phyloP scores from a whole-genome alignment of 495 filamentous ascomycete species.

The Xylaria palmicola region DNA sequence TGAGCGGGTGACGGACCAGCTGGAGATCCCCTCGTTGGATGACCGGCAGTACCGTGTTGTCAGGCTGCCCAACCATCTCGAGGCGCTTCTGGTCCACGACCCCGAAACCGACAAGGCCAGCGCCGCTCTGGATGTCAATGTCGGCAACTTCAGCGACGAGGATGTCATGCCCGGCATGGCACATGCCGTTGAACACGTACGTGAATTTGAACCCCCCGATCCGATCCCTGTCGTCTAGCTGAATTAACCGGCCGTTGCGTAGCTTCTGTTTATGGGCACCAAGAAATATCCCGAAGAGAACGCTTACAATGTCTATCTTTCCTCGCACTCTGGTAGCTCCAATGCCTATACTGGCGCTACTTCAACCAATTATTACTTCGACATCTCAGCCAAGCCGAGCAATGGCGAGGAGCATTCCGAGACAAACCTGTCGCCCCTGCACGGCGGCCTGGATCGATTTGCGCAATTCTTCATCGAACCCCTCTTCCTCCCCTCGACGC shows the following conservation, averaged over 20 bases:
- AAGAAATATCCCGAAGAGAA: conserved; percentile 98
- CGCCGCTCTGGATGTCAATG: conserved; percentile 92
- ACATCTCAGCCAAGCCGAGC: conserved; percentile 73
- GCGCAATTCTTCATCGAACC: conserved; percentile 96
- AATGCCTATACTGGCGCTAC: conserved; percentile 95
- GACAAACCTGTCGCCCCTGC: conserved; percentile 68
- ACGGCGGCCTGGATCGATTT: conserved; percentile 91
- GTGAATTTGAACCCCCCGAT: conserved; percentile 21
- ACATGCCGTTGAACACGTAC: conserved; percentile 76
- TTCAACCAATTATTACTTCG: conserved; percentile 97
- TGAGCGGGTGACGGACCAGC: conserved; percentile 69
- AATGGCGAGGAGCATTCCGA: conserved; percentile 53
- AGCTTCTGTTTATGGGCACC: conserved; percentile 98
- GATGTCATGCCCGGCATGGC: conserved; percentile 92
- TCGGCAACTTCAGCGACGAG: conserved; percentile 90
- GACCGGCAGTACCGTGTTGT: conserved; percentile 88
- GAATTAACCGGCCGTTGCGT: conserved; percentile 31
- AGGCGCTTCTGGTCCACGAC: conserved; percentile 92
- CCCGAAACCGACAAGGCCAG: conserved; percentile 95
- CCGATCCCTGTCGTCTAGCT: background rate
- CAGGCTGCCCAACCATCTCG: conserved; percentile 81
- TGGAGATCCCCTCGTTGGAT: conserved; percentile 87
- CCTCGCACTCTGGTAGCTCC: conserved; percentile 82
- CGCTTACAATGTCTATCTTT: conserved; percentile 90
- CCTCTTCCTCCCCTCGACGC: conserved; percentile 82